A percentile compares a stretch with the other conserved stretches of the same genome.
phyloP scores from a whole-genome alignment of 108 stramenopile genomes.

The Mediolabrus comicus region DNA sequence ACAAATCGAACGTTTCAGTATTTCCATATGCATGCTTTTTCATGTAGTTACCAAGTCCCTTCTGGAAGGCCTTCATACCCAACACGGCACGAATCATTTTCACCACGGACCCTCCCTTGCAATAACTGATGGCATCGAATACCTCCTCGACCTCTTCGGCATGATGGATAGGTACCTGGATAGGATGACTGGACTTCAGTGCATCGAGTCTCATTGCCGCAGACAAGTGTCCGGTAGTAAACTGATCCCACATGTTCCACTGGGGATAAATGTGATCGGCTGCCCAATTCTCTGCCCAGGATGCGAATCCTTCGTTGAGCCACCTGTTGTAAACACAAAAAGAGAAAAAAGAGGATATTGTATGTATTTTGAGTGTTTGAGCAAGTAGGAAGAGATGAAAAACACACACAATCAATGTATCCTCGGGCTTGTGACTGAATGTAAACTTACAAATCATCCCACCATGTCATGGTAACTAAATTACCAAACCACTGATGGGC shows the following conservation, averaged over 20 bases:
- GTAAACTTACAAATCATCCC: conserved; percentile 97
- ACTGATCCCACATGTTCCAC: conserved; percentile 92
- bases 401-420: neutral
- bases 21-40: conserved; percentile 86
- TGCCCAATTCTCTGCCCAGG: conserved; percentile 87
- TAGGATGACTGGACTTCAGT: conserved; percentile 85
- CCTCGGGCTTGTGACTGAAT: no score
- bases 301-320: conserved; percentile 98
- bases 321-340: no score
- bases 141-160: conserved; percentile 97
- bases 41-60: conserved; percentile 82
- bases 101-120: conserved; percentile 87
- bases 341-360: no score
- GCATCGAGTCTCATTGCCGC: conserved; percentile 89
- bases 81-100: conserved; percentile 92
- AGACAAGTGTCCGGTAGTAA: conserved; percentile 78
- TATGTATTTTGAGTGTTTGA: no score
- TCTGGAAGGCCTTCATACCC: conserved; percentile 82
- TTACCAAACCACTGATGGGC: conserved; percentile 99
- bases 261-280: conserved; percentile 75
- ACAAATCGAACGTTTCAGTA: conserved; percentile 90
- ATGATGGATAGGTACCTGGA: conserved; percentile 89
- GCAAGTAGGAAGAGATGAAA: no score
- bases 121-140: conserved; percentile 94
- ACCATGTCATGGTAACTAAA: conserved; percentile 96